Evolutionary conservation across 345 rosid genomes (phyloP), one percentile per base, ranked within the genome.

Genomic region (Viola odorata): DNA sequence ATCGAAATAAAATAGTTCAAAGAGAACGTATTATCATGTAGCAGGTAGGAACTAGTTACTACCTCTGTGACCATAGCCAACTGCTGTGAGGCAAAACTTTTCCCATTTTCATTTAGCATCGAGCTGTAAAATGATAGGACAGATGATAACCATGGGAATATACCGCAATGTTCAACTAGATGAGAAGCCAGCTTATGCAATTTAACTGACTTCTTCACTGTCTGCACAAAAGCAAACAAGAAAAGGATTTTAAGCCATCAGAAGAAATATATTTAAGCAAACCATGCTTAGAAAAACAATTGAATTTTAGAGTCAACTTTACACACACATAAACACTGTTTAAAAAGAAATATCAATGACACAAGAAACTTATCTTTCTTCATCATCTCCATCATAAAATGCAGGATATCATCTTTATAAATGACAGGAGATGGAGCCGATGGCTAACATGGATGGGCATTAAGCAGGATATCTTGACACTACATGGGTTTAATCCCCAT

Each of bases 131-230:
- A 62, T 41, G 84, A 72, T 56, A 89, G 67, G 42, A 74, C 58
- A 66, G 96, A 76, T 64, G 98, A 89, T 62, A 85, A 71, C 91
- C 88, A 89, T 13, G 91, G 78, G 60, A 92, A 71, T 38, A 92
- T 73, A 63, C 86, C 89, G 62, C 89, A 86, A 9, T 72, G 71
- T 74, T 87, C 81, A 55, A 85, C 90, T 51, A 92, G 80, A 78
- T 85, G 72, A 40, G 61, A 65, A 69, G 80, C 82, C 77, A 79
- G 65, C 73, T 74, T 79, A 52, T 74, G 82, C 84, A 87, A 71
- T 76, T 81, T 85, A 50, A 77, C 87, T 11, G 97, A 80, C 75
- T 79, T 85, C 75, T 75, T 80, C 70, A 92, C 73, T 53, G 77
- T 74, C 96, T 92, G 82, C 72, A n/a, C n/a, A n/a, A n/a, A n/a